Conservation (phyloP, 768 basidiomycete species). For the Pleurotus djamor region DNA sequence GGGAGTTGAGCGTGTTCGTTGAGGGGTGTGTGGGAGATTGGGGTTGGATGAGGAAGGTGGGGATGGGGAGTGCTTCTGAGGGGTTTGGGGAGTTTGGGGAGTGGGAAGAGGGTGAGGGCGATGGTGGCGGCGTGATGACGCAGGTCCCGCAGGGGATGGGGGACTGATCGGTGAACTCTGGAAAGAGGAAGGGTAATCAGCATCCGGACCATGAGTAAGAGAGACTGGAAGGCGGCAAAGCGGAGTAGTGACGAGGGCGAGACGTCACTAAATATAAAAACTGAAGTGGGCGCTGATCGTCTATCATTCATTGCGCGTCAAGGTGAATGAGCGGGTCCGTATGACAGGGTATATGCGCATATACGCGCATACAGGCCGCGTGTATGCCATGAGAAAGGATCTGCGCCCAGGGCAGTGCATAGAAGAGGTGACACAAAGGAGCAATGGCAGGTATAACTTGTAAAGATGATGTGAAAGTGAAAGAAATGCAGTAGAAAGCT, state of each 20-base stretch:
- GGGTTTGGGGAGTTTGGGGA: neutral
- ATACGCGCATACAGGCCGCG: too few species aligned
- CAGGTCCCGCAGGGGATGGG: neutral
- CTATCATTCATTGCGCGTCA: too few species aligned
- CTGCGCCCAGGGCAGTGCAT: too few species aligned
- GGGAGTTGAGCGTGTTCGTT: neutral
- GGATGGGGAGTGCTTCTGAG: neutral
- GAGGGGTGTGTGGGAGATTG: neutral
- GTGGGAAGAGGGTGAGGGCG: neutral
- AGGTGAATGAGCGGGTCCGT: too few species aligned
- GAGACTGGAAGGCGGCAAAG: too few species aligned
- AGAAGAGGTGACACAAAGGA: too few species aligned
- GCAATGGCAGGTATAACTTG: too few species aligned
- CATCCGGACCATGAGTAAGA: neutral
- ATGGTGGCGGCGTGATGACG: neutral
- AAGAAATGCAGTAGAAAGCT: too few species aligned
- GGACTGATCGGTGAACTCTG: neutral
- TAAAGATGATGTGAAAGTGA: too few species aligned
- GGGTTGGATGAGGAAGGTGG: neutral
- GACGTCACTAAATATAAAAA: neutral
- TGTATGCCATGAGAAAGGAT: too few species aligned
- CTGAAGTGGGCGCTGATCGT: neutral
- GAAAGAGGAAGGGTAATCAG: neutral
- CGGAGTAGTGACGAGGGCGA: neutral
- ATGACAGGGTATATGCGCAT: too few species aligned